phyloP scores from a whole-genome alignment of 768 basidiomycete species.

The Agaricus subrufescens region DNA sequence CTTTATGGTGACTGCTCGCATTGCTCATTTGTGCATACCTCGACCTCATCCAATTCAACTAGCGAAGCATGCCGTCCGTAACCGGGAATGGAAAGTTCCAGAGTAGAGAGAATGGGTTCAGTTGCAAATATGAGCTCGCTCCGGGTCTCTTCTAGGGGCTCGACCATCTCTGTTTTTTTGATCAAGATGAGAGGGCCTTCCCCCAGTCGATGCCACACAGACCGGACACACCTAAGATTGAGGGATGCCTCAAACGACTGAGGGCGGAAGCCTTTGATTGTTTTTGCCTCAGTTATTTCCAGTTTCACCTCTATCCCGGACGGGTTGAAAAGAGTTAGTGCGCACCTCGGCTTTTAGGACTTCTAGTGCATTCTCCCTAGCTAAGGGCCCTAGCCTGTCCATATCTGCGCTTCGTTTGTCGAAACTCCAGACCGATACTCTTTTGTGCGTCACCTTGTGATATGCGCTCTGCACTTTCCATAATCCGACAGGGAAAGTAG shows the following conservation, averaged over 20 bases:
- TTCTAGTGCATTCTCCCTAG: constrained; percentile 74
- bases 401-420: constrained; percentile 78
- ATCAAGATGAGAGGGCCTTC: not conserved
- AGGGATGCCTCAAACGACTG: constrained; percentile 85
- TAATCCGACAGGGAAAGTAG: constrained; percentile 68
- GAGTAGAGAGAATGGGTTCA: constrained; percentile 80
- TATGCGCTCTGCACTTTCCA: constrained; percentile 87
- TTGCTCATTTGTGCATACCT: constrained; percentile 40
- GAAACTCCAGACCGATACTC: constrained; percentile 88
- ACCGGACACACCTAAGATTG: constrained; percentile 66
- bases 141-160: constrained; percentile 92
- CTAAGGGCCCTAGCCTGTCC: constrained; percentile 59
- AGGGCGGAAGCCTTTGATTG: constrained; percentile 69
- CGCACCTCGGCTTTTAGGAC: constrained; percentile 87
- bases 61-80: constrained; percentile 48
- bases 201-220: not conserved
- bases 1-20: not conserved
- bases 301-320: not conserved
- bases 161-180: constrained; percentile 76
- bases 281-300: not conserved
- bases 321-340: constrained; percentile 2
- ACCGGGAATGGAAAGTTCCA: constrained; percentile 72
- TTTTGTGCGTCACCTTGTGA: constrained; percentile 88
- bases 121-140: constrained; percentile 90
- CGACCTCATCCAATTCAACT: constrained; percentile 93